A percentile compares a stretch with the other conserved stretches of the same genome.
phyloP scores from a whole-genome alignment of 2,329 filamentous ascomycete species.

The Colletotrichum chrysophilum region DNA sequence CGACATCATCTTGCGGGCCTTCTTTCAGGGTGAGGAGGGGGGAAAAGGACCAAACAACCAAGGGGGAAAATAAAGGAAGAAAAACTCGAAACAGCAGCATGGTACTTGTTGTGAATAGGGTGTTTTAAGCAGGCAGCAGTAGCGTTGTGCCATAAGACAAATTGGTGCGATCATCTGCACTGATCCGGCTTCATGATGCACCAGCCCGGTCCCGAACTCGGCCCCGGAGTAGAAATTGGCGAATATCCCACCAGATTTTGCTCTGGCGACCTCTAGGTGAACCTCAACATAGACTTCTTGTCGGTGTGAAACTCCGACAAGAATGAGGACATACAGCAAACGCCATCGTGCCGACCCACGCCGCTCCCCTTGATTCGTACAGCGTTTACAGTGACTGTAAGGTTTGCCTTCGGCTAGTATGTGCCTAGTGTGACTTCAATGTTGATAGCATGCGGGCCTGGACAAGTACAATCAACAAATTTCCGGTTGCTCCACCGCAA shows the following conservation, averaged over 20 bases:
- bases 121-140: not conserved
- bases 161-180: not conserved
- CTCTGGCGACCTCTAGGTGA: not conserved
- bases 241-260: not conserved
- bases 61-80: too few species aligned
- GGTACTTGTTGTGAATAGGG: not conserved
- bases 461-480: not conserved
- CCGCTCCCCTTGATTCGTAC: not conserved
- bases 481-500: not conserved
- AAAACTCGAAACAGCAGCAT: not conserved
- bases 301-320: not conserved
- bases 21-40: too few species aligned
- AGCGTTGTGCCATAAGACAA: not conserved
- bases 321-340: not conserved
- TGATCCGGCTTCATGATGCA: not conserved
- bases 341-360: not conserved
- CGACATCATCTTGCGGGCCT: fast-evolving
- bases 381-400: fast-evolving
- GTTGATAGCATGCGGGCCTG: not conserved
- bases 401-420: not conserved
- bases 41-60: too few species aligned
- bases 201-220: not conserved
- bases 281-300: not conserved
- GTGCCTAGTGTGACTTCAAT: not conserved
- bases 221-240: not conserved